A percentile compares a stretch with the other conserved stretches of the same genome.
Evolutionary conservation across 177 flowering plant genomes (phyloP).

Genomic region (Vitis hybrid): DNA sequence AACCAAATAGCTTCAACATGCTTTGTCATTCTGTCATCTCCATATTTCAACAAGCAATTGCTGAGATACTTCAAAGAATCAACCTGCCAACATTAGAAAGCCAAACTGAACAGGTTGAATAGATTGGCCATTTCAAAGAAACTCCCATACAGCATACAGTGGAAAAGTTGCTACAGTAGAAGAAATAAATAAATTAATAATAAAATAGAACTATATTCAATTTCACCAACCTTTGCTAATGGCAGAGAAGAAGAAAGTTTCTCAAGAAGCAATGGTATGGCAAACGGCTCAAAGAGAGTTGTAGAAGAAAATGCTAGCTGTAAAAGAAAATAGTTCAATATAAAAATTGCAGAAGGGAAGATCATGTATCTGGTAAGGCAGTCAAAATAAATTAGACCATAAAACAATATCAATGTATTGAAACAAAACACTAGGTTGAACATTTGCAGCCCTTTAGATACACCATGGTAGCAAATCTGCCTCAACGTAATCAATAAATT

Average conservation of each 20-base stretch:
- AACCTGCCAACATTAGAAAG: conserved; percentile 42
- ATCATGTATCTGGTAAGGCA: not conserved
- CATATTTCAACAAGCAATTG: conserved; percentile 58
- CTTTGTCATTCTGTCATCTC: conserved; percentile 61
- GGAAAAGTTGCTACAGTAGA: not conserved
- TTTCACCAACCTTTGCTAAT: conserved; percentile 71
- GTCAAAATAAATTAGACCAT: not conserved
- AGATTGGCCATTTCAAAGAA: not conserved
- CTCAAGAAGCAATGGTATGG: conserved; percentile 83
- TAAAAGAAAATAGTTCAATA: conserved; percentile 5
- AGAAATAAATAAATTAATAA: not conserved
- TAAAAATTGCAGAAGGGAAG: not conserved
- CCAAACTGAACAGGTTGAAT: not conserved
- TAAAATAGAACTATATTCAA: conserved; percentile 5
- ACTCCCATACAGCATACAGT: not conserved
- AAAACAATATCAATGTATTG: too few species aligned
- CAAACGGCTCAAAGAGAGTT: conserved; percentile 84
- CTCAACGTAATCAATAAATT: too few species aligned
- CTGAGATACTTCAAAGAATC: conserved; percentile 84
- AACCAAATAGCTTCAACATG: conserved; percentile 73
- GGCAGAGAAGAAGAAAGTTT: conserved; percentile 83
- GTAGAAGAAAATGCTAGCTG: conserved; percentile 78
- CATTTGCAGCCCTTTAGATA: not conserved
- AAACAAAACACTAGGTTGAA: not conserved
- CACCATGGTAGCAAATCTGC: too few species aligned